phyloP scores from a whole-genome alignment of 2,329 filamentous ascomycete genomes.

The Metarhizium guizhouense region DNA sequence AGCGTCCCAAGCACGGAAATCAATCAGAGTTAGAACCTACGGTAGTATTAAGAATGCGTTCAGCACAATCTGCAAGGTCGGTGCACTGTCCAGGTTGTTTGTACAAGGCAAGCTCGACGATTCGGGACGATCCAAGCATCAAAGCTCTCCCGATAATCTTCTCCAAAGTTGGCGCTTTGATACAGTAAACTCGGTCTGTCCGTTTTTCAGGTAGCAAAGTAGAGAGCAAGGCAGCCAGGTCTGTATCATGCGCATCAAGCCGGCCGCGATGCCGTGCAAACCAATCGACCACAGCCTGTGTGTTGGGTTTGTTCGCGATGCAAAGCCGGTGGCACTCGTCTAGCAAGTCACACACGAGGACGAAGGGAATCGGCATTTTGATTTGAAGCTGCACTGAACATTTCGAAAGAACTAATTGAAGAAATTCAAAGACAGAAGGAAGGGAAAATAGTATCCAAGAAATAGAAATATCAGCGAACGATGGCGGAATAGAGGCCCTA shows the following conservation, averaged over 20 bases:
- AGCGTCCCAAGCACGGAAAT: neutral
- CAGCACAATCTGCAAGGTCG: conserved; percentile 66
- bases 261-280: conserved; percentile 52
- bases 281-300: conserved; percentile 50
- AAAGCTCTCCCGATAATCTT: conserved; percentile 60
- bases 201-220: conserved; percentile 68
- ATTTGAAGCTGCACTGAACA: neutral
- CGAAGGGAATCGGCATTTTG: conserved; percentile 57
- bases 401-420: neutral
- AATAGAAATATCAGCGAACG: neutral
- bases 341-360: conserved; percentile 65
- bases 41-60: conserved; percentile 52
- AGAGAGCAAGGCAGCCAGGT: conserved; percentile 59
- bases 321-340: conserved; percentile 50
- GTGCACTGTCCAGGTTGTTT: conserved; percentile 42
- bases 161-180: conserved; percentile 54
- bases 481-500: neutral
- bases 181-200: conserved; percentile 67
- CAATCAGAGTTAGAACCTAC: conserved; percentile 27
- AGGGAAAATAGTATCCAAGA: neutral
- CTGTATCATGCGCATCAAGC: conserved; percentile 48
- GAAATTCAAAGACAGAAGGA: neutral
- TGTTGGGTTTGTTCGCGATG: conserved; percentile 21
- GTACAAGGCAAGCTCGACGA: conserved; percentile 55
- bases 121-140: conserved; percentile 53